Evolutionary conservation across 1,284 basidiomycete genomes (phyloP).

Genomic region (Porodaedalea pini): DNA sequence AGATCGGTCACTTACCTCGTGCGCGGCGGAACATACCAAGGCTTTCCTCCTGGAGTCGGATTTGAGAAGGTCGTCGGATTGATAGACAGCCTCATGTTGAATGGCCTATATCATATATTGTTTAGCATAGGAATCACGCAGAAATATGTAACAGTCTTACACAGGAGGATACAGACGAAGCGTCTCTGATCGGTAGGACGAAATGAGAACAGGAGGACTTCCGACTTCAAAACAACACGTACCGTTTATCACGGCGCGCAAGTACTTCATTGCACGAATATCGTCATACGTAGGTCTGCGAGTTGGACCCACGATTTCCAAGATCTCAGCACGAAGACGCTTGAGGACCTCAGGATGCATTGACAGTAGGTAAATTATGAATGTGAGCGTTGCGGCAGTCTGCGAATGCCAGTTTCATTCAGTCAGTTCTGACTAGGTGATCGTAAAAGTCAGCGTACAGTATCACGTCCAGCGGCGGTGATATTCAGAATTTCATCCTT

Average conservation of each 20-base stretch:
- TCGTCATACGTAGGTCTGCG: constrained; percentile 36
- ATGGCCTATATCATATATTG: constrained; percentile 36
- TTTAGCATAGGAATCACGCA: not conserved
- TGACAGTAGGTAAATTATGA: constrained; percentile 37
- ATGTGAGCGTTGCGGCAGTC: constrained; percentile 37
- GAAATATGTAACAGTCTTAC: constrained; percentile 33
- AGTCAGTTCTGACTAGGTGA: not conserved
- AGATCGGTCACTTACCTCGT: constrained; percentile 37
- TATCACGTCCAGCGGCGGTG: constrained; percentile 36
- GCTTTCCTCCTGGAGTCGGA: constrained; percentile 41
- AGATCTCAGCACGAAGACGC: constrained; percentile 38
- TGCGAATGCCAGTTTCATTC: no score
- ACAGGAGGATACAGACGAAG: constrained; percentile 59
- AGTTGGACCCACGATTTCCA: constrained; percentile 31
- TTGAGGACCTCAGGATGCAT: constrained; percentile 34
- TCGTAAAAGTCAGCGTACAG: constrained; percentile 20
- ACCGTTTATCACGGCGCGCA: constrained; percentile 41
- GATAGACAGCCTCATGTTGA: constrained; percentile 43
- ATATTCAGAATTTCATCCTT: constrained; percentile 38
- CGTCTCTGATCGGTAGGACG: constrained; percentile 42
- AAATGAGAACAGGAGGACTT: not conserved
- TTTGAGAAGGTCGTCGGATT: constrained; percentile 44
- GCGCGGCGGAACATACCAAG: constrained; percentile 51
- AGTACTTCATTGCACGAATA: constrained; percentile 39
- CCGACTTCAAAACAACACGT: not conserved